phyloP scores from a whole-genome alignment of 306 rosid genomes.

The Pyrus communis region DNA sequence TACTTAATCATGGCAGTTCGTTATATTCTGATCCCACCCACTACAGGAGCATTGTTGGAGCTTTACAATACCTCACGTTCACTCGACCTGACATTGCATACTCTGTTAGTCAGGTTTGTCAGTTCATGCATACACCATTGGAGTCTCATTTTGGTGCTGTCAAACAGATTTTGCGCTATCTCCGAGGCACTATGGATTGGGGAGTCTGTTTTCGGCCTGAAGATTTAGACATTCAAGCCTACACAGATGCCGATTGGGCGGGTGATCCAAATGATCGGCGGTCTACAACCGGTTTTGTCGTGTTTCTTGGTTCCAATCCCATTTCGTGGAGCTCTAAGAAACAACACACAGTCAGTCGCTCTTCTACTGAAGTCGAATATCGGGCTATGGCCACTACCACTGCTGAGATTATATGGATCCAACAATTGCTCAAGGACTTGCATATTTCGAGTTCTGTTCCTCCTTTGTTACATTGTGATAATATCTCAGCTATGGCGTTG shows the following conservation, averaged over 20 bases:
- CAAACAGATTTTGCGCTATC: too few relatives aligned
- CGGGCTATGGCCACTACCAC: neutral
- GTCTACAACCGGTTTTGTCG: neutral
- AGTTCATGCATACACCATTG: neutral
- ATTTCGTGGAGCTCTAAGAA: neutral
- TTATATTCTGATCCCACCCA: too few relatives aligned
- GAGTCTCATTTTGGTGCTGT: neutral
- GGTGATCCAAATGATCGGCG: too few relatives aligned
- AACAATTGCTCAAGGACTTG: neutral
- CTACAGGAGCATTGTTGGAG: too few relatives aligned
- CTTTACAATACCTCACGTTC: too few relatives aligned
- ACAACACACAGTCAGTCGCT: rapidly evolving
- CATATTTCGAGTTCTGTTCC: too few relatives aligned
- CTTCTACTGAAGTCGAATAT: neutral
- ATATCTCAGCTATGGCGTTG: too few relatives aligned
- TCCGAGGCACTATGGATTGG: neutral
- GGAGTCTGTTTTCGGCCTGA: too few relatives aligned
- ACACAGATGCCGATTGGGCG: too few relatives aligned
- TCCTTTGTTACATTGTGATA: neutral
- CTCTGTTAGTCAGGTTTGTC: neutral
- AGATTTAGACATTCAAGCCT: too few relatives aligned
- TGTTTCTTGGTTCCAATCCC: neutral
- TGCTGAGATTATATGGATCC: neutral
- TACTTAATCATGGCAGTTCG: too few relatives aligned
- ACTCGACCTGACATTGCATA: too few relatives aligned